Conservation (phyloP, 345 rosid genomes). For the Crucihimalaya himalaica region DNA sequence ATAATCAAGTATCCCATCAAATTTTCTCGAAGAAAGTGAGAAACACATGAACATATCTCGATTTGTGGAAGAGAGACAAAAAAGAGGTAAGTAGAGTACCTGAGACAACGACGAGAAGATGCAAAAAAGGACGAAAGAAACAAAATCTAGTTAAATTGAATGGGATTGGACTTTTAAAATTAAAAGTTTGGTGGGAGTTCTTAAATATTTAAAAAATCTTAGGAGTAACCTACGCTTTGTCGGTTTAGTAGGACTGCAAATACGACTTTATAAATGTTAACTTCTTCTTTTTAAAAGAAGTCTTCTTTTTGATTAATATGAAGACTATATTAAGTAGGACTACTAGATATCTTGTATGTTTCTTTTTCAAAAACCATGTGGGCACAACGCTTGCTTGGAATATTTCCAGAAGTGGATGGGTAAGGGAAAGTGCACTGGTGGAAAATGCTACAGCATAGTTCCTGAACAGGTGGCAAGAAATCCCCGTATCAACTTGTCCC, state of each 20-base stretch:
- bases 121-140: not conserved
- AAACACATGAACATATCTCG: not conserved
- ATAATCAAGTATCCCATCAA: not conserved
- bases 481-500: not conserved
- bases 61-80: not conserved
- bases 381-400: not conserved
- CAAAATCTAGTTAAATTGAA: constrained; percentile 10
- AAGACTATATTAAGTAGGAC: not conserved
- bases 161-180: constrained; percentile 13
- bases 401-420: not conserved
- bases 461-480: not conserved
- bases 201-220: constrained; percentile 20
- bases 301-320: no score
- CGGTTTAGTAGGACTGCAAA: no score
- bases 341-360: not conserved
- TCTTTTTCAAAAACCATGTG: not conserved
- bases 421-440: not conserved
- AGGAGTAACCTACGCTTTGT: constrained; percentile 25
- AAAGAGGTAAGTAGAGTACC: constrained; percentile 7
- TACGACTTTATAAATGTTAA: no score
- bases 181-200: constrained; percentile 39
- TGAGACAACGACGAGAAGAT: constrained; percentile 18
- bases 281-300: no score
- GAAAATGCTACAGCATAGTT: not conserved
- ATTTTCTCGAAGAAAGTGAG: not conserved